These are phyloP conservation scores for Hypoxylon sp. DNA, from an alignment of 2,329 filamentous ascomycete genomes.

Conservation along the genomic window DNA sequence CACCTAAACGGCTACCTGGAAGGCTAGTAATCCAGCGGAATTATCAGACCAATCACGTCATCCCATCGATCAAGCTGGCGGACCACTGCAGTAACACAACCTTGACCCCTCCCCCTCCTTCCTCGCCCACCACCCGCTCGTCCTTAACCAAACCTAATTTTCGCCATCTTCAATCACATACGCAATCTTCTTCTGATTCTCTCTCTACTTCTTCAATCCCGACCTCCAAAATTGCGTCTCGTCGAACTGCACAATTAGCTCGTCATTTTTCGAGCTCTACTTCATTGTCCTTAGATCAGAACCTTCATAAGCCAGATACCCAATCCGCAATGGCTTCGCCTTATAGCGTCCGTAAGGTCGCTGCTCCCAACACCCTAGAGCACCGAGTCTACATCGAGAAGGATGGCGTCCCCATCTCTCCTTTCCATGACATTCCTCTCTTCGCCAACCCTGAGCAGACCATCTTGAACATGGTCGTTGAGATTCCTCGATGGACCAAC, in stretches of 20 bases:
- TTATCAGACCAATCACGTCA: conserved; percentile 52
- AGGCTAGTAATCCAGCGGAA: conserved; percentile 40
- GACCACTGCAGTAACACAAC: conserved; percentile 48
- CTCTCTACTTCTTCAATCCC: conserved; percentile 26
- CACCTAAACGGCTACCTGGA: conserved; percentile 32
- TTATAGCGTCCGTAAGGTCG: conserved; percentile 90
- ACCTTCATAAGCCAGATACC: conserved; percentile 31
- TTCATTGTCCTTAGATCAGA: conserved; percentile 46
- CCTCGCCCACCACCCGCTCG: conserved; percentile 36
- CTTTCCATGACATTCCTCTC: conserved; percentile 98
- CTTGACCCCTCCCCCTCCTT: conserved; percentile 55
- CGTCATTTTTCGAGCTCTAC: conserved; percentile 65
- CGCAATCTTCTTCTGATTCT: conserved; percentile 37
- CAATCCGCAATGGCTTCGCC: conserved; percentile 69
- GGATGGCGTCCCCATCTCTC: conserved; percentile 92
- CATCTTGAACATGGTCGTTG: conserved; percentile 98
- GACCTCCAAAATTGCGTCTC: conserved; percentile 62
- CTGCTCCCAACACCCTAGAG: conserved; percentile 91
- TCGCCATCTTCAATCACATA: conserved; percentile 38
- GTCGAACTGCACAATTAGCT: conserved; percentile 68
- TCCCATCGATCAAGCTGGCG: conserved; percentile 48
- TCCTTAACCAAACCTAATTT: conserved; percentile 41
- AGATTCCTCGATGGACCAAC: conserved; percentile 99
- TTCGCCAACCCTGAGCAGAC: conserved; percentile 97
- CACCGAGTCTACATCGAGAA: conserved; percentile 98